Conservation (phyloP, 1,139 yeast genomes). For the Hemisphaericaspora xylofermentans region DNA sequence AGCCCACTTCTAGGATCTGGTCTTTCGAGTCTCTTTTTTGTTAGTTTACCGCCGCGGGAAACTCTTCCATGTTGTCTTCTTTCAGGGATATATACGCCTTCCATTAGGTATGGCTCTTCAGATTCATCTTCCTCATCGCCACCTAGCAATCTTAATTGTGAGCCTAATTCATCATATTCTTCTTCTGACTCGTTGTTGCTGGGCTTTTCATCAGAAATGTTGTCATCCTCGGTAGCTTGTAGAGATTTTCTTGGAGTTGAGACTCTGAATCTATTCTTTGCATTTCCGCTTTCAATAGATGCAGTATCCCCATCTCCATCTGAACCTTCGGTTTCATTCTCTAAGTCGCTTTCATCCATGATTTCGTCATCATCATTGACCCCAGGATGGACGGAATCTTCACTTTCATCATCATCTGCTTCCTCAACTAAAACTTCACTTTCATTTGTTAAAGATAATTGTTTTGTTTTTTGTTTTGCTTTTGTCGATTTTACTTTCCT, state of each 20-base stretch:
- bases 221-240: slow-evolving; percentile 8
- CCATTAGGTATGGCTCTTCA: background rate
- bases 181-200: slow-evolving; percentile 5
- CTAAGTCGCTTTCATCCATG: slow-evolving; percentile 21
- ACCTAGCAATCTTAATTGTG: background rate
- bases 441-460: background rate
- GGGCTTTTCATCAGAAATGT: slow-evolving; percentile 9
- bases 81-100: background rate
- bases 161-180: slow-evolving; percentile 2
- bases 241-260: slow-evolving; percentile 8
- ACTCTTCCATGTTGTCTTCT: background rate
- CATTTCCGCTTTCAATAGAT: slow-evolving; percentile 17
- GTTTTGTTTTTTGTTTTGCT: background rate
- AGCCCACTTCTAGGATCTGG: background rate
- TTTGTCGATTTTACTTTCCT: background rate
- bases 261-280: slow-evolving; percentile 4
- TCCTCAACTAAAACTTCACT: background rate
- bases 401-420: slow-evolving; percentile 1
- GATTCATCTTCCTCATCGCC: background rate
- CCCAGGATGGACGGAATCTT: background rate
- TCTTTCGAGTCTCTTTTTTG: background rate
- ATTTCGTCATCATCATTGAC: slow-evolving; percentile 15
- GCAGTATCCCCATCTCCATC: slow-evolving; percentile 19
- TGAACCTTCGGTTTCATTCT: slow-evolving; percentile 12
- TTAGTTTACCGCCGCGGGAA: background rate